Conservation (phyloP, 768 basidiomycete genomes). For the Pleurotus pulmonarius region DNA sequence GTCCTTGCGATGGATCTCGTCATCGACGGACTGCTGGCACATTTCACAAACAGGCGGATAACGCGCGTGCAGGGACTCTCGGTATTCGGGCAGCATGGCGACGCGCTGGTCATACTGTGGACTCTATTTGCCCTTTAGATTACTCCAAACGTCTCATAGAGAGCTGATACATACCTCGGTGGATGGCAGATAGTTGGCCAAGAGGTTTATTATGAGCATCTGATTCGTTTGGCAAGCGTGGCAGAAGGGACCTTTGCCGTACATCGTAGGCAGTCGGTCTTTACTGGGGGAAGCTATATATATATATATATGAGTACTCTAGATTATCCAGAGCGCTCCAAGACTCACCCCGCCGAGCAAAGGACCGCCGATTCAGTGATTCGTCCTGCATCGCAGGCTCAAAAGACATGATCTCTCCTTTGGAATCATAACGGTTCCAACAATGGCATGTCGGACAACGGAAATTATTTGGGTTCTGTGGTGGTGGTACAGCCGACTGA, state of each 20-base stretch:
- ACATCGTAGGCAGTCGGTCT: conserved; percentile 62
- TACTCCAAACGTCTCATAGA: too few species aligned
- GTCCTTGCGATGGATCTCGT: conserved; percentile 73
- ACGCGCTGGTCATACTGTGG: conserved; percentile 66
- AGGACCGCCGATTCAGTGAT: conserved; percentile 62
- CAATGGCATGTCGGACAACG: conserved; percentile 65
- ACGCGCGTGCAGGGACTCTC: conserved; percentile 67
- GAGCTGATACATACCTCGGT: conserved; percentile 52
- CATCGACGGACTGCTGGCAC: conserved; percentile 79
- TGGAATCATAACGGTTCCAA: conserved; percentile 69
- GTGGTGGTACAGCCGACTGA: conserved; percentile 39
- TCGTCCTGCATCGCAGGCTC: conserved; percentile 89
- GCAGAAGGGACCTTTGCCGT: conserved; percentile 70
- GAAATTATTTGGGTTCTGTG: conserved; percentile 53
- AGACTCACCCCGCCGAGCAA: conserved; percentile 65
- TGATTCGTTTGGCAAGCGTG: conserved; percentile 92
- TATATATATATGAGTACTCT: neutral
- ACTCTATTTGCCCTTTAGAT: conserved; percentile 30
- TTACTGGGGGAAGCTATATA: conserved; percentile 61
- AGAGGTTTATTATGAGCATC: conserved; percentile 76
- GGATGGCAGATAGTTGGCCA: conserved; percentile 85
- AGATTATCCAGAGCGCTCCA: neutral
- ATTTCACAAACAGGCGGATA: conserved; percentile 84
- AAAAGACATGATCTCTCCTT: conserved; percentile 78
- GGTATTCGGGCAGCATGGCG: conserved; percentile 66